These are phyloP conservation scores for Carpinus fangiana DNA, from an alignment of 306 rosid species.

Conservation along the genomic window DNA sequence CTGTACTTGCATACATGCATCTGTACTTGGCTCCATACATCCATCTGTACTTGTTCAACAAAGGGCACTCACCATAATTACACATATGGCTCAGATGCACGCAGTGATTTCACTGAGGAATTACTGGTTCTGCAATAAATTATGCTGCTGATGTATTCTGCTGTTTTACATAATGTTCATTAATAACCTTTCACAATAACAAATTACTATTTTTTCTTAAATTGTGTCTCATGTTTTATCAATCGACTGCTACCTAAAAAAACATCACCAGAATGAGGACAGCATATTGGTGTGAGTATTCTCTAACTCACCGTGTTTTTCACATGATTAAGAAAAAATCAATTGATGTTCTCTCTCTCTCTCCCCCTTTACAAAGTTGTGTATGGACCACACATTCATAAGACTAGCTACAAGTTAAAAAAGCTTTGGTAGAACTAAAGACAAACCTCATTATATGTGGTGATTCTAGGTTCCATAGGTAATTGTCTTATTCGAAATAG, in stretches of 20 bases:
- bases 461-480: slow-evolving; percentile 17
- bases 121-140: not conserved
- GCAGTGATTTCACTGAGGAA: not conserved
- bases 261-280: no score
- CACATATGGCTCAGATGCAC: not conserved
- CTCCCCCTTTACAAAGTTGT: slow-evolving; percentile 6
- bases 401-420: slow-evolving; percentile 7
- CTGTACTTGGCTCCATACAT: not conserved
- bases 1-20: no score
- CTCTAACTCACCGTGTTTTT: no score
- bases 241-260: no score
- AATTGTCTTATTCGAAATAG: slow-evolving; percentile 34
- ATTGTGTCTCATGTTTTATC: not conserved
- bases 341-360: not conserved
- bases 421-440: not conserved
- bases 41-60: not conserved
- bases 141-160: not conserved
- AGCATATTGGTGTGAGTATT: no score
- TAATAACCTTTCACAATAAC: not conserved
- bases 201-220: not conserved
- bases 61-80: not conserved
- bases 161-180: not conserved
- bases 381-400: slow-evolving; percentile 28
- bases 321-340: not conserved
- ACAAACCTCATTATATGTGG: slow-evolving; percentile 33